Percentiles rank a stretch among this genome's conserved stretches.
Evolutionary conservation across 352 stramenopile species (phyloP).

Genomic region (Phytopythium montanum): DNA sequence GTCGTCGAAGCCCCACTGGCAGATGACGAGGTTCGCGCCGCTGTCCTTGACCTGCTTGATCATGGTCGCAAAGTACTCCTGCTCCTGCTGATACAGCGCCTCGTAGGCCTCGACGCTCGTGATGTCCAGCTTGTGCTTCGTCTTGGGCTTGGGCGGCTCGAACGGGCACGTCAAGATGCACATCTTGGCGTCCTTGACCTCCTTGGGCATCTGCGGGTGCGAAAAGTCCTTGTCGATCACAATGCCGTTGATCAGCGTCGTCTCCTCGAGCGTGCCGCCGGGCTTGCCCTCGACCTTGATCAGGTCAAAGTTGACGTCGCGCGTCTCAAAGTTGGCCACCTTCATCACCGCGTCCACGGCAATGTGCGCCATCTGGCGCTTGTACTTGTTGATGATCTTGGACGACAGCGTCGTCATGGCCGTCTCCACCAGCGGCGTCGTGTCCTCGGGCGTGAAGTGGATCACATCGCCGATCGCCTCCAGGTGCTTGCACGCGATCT

Average conservation of each 20-base stretch:
- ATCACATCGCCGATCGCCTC: conserved; percentile 95
- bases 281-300: conserved; percentile 99
- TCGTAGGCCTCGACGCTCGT: conserved; percentile 97
- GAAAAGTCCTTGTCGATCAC: conserved; percentile 99
- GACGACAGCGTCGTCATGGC: conserved; percentile 98
- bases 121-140: conserved; percentile 99
- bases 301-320: conserved; percentile 99
- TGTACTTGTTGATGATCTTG: conserved; percentile 99
- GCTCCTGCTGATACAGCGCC: conserved; percentile 95
- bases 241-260: conserved; percentile 97
- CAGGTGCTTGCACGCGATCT: conserved; percentile 95
- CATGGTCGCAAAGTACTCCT: conserved; percentile 99
- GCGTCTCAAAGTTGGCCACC: conserved; percentile 97
- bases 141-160: conserved; percentile 99
- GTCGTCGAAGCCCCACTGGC: conserved; percentile 99
- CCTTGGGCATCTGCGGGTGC: conserved; percentile 98
- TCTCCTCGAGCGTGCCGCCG: conserved; percentile 96
- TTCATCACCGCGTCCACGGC: conserved; percentile 97
- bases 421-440: conserved; percentile 94
- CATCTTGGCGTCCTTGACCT: conserved; percentile 97
- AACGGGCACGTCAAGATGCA: conserved; percentile 99
- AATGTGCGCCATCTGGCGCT: conserved; percentile 99
- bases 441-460: conserved; percentile 94
- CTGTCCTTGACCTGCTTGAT: conserved; percentile 99
- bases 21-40: conserved; percentile 98